Evolutionary conservation across 2,329 filamentous ascomycete genomes (phyloP).

Genomic region (Fusarium circinatum): DNA sequence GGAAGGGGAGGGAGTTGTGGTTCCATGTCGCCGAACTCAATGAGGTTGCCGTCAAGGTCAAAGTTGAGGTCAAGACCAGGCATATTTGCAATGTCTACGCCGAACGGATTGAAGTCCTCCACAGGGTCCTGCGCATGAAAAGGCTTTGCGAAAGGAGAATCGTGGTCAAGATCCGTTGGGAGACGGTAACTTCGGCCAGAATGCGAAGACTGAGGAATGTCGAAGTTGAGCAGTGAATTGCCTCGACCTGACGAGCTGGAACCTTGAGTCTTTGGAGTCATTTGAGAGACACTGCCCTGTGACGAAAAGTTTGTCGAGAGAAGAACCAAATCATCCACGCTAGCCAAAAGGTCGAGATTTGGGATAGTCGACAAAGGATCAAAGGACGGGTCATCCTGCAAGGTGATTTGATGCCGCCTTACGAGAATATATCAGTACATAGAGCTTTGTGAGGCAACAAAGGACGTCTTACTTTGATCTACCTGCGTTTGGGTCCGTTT

Average conservation of each 20-base stretch:
- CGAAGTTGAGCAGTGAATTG: conserved; percentile 45
- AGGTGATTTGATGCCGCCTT: conserved; percentile 79
- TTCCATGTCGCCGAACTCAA: conserved; percentile 52
- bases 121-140: conserved; percentile 32
- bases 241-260: conserved; percentile 46
- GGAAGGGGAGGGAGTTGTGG: conserved; percentile 57
- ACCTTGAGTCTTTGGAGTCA: conserved; percentile 55
- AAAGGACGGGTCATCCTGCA: conserved; percentile 87
- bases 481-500: conserved; percentile 75
- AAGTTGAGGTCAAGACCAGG: conserved; percentile 60
- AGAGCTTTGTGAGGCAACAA: conserved; percentile 40
- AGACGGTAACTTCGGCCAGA: conserved; percentile 48
- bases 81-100: conserved; percentile 52
- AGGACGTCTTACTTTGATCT: conserved; percentile 71
- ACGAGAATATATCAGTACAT: not conserved
- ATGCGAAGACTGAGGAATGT: conserved; percentile 50
- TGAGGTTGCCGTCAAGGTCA: conserved; percentile 62
- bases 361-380: conserved; percentile 48
- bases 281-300: conserved; percentile 54
- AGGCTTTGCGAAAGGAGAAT: conserved; percentile 44
- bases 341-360: conserved; percentile 50
- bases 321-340: conserved; percentile 47
- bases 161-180: conserved; percentile 49
- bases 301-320: conserved; percentile 52
- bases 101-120: conserved; percentile 48